These are phyloP conservation scores for Leishmania tropica DNA, from an alignment of 208 protist genomes.

Conservation along the genomic window DNA sequence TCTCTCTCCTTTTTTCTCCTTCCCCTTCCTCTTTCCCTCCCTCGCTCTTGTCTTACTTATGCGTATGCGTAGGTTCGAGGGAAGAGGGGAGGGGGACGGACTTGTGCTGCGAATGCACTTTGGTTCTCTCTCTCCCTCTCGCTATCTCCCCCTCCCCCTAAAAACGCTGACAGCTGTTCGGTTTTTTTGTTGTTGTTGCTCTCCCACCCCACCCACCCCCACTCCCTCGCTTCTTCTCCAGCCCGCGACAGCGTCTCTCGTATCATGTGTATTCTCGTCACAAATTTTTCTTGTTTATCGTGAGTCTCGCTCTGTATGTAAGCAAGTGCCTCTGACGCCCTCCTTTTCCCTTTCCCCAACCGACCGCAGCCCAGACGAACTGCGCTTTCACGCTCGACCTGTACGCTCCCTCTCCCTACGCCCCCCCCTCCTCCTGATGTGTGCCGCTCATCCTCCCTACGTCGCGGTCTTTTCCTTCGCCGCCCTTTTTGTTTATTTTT, in stretches of 20 bases:
- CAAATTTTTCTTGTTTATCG: not conserved
- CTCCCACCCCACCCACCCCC: not conserved
- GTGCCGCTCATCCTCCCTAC: too few relatives aligned
- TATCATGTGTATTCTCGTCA: not conserved
- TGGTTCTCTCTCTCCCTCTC: not conserved
- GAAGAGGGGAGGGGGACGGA: not conserved
- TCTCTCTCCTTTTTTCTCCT: not conserved
- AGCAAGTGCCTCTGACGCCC: not conserved
- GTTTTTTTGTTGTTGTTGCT: too few relatives aligned
- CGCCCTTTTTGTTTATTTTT: too few relatives aligned
- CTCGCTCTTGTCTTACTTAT: not conserved
- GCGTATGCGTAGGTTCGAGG: not conserved
- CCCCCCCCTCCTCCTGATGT: too few relatives aligned
- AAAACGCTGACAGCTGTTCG: too few relatives aligned
- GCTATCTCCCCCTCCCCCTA: not conserved
- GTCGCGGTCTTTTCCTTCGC: too few relatives aligned
- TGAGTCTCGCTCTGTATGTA: not conserved
- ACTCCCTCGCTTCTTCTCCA: not conserved
- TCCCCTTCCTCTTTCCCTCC: not conserved
- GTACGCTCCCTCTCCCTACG: too few relatives aligned
- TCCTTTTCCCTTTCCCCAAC: too few relatives aligned
- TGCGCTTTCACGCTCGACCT: too few relatives aligned
- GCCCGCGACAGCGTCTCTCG: not conserved
- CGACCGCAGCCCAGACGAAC: too few relatives aligned
- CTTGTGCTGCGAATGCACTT: not conserved